Evolutionary conservation across 2,329 filamentous ascomycete species (phyloP), one percentile per base, ranked within the genome.

Genomic region (Drechslerella dactyloides): DNA sequence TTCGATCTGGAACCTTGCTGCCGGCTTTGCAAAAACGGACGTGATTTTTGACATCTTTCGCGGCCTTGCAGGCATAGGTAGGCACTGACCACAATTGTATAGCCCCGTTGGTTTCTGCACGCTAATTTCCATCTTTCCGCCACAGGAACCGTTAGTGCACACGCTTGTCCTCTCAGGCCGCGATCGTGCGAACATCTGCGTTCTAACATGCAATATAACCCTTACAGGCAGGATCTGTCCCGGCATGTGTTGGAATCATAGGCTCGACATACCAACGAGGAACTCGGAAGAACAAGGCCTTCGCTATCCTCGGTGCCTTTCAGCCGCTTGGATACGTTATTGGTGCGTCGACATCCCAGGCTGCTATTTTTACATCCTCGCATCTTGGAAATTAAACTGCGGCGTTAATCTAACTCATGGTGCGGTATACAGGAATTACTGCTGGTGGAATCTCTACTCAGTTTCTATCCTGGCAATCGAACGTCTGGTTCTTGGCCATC

Each of bases 1-100:
- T 42, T 80, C 82, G 0, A 44, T 83, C 3, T 87, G 84, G 82
- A 83, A 83, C 1, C 76, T 85, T 13, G 72, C 84, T 1, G 81
- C 80, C 2, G 85, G 84, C 0, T 84, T 84, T 60, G 81, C 79
- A 46, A 78, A 77, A 1, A 79, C 77, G 1, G 81, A 81, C 44
- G 77, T 81, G 1, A 75, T 80, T 0, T 83, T 85, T 64, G 78
- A 81, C 21, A 77, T 80, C 0, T 77, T 81, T 40, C 79, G 83
- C 1, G 84, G 81, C 1, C 74, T 86, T 1, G 80, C 80, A 0
- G 84, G 85, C 0, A 80, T 84, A 10, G 84, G 84, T 70, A 55
- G 59, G 59, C 60, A 6, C 4, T 57, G 21, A 11, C 46, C 10
- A 13, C 21, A n/a, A n/a, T 27, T 15, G 3, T 8, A 35, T 2